Conservation (phyloP, 345 rosid species). For the Triadica sebifera region DNA sequence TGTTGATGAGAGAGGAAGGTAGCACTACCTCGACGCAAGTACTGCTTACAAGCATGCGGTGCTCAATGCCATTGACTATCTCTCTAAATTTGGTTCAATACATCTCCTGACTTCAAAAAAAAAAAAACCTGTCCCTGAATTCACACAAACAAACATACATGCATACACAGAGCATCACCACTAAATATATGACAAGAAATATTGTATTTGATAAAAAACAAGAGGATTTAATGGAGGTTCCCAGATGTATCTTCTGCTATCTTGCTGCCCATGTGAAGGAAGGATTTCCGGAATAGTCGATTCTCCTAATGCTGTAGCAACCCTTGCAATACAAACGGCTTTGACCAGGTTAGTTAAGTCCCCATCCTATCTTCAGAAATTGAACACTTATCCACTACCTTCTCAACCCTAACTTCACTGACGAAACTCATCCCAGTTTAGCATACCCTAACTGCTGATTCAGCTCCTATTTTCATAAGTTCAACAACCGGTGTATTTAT, state of each 20-base stretch:
- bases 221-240: slow-evolving; percentile 11
- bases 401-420: not conserved
- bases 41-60: slow-evolving; percentile 86
- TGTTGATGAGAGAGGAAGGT: slow-evolving; percentile 80
- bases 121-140: not conserved
- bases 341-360: slow-evolving; percentile 62
- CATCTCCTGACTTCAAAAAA: slow-evolving; percentile 1
- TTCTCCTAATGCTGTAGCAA: slow-evolving; percentile 83
- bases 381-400: not conserved
- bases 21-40: slow-evolving; percentile 81
- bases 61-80: slow-evolving; percentile 87
- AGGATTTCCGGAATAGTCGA: slow-evolving; percentile 90
- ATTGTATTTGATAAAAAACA: not conserved
- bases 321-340: slow-evolving; percentile 81
- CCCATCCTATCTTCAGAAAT: not conserved
- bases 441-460: not conserved
- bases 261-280: slow-evolving; percentile 96
- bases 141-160: not conserved
- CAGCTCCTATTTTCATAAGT: not conserved
- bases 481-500: not conserved
- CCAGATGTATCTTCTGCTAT: slow-evolving; percentile 80
- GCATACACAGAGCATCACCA: not conserved
- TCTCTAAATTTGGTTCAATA: slow-evolving; percentile 68
- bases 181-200: not conserved
- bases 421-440: not conserved